Percentiles rank a stretch among this genome's conserved stretches.
Conservation (phyloP, 768 basidiomycete species). For the Hypholoma fasciculare region DNA sequence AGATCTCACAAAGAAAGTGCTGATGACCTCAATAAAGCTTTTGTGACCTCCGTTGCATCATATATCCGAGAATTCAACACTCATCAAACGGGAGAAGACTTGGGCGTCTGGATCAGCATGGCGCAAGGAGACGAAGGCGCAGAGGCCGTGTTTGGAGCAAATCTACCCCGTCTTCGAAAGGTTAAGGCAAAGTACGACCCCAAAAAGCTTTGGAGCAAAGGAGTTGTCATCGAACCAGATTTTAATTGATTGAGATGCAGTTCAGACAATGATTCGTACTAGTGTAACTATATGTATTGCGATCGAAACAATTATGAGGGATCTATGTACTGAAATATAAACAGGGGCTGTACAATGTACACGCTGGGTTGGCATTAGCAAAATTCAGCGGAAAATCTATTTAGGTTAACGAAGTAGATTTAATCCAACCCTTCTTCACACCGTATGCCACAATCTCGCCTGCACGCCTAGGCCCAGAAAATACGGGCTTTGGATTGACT, state of each 20-base stretch:
- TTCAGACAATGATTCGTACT: too few species aligned
- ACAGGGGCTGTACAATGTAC: too few species aligned
- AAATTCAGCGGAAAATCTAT: not conserved
- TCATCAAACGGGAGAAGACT: not conserved
- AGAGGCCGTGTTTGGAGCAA: not conserved
- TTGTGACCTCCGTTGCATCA: not conserved
- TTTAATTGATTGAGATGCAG: not conserved
- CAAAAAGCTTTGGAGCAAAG: not conserved
- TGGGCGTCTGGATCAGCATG: slow-evolving; percentile 1
- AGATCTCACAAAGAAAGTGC: too few species aligned
- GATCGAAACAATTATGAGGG: too few species aligned
- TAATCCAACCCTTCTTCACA: slow-evolving; percentile 62
- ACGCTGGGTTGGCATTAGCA: too few species aligned
- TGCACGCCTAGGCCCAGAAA: slow-evolving; percentile 44
- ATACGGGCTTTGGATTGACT: slow-evolving; percentile 11
- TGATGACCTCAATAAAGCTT: slow-evolving; percentile 1
- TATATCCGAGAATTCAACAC: slow-evolving; percentile 3
- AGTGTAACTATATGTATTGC: too few species aligned
- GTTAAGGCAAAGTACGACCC: slow-evolving; percentile 1
- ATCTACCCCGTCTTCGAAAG: not conserved
- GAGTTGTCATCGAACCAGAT: not conserved
- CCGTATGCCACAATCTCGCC: slow-evolving; percentile 65
- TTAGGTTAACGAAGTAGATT: slow-evolving; percentile 21
- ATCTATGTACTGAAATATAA: too few species aligned
- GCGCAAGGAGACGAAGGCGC: not conserved